Evolutionary conservation across 768 basidiomycete genomes (phyloP), one percentile per base, ranked within the genome.

Genomic region (Suillus ampliporus): DNA sequence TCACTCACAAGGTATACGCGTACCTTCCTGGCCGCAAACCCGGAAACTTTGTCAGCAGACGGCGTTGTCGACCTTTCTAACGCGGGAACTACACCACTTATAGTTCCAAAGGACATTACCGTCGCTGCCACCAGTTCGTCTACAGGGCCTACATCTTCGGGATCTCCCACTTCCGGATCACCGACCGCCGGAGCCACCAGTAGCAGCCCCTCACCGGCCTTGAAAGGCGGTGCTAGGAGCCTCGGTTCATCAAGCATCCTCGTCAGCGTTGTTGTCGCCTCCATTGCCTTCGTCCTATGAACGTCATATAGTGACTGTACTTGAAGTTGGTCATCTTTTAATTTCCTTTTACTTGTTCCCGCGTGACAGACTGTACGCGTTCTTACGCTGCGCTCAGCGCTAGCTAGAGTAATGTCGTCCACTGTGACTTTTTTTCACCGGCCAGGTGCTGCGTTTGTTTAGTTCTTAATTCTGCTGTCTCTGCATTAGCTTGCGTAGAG

Each of bases 41-140:
- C 81, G 11, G 86, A 89, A 57, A 71, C 81, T 46, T 62, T 91
- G 66, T 72, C 79, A 54, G 71, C 72, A 5, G 81, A 85, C 70
- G 88, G 87, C 63, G 71, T 73, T 8, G 71, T 89, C 70, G 79
- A 87, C 75, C 76, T 89, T 61, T 76, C 77, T 70, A 66, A 68
- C 43, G 69, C 78, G 35, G 74, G 73, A 60, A 71, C 66, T 66
- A 83, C 79, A 43, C 83, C 89, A 31, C 68, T 89, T 62, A 82
- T 83, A 82, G 73, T 89, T 63, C 90, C 90, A 65, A 73, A 79
- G 60, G 89, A 91, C 70, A 76, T 90, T 65, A 75, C 78, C 64
- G 71, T 72, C 31, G 81, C 81, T 62, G 76, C 82, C 48, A 23
- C 73, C 47, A 58, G 74, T 10, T 54, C 79, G 8, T 65, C 73